A percentile compares a stretch with the other conserved stretches of the same genome.
These are phyloP conservation scores for Spathaspora sp. DNA, from an alignment of 1,139 yeast genomes.

Conservation along the genomic window DNA sequence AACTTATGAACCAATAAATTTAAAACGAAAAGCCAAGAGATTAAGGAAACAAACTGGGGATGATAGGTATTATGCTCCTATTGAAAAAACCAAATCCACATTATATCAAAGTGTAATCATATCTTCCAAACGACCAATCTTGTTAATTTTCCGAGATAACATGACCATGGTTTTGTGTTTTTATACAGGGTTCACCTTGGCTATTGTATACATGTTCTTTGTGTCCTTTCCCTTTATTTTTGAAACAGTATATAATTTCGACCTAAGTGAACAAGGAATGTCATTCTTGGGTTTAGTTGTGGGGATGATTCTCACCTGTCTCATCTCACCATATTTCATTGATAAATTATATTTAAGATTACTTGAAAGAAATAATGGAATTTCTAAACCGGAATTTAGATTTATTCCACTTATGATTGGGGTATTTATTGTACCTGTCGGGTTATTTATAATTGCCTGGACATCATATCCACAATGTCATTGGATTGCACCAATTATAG, in stretches of 20 bases:
- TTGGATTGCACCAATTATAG: conserved; percentile 44
- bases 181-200: conserved; percentile 60
- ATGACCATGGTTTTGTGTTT: conserved; percentile 62
- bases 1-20: conserved; percentile 45
- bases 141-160: conserved; percentile 54
- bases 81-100: conserved; percentile 33
- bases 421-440: conserved; percentile 35
- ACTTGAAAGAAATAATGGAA: conserved; percentile 29
- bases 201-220: conserved; percentile 61
- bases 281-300: conserved; percentile 52
- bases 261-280: conserved; percentile 39
- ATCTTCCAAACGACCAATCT: conserved; percentile 54
- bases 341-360: conserved; percentile 23
- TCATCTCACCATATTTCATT: conserved; percentile 21
- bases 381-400: conserved; percentile 35
- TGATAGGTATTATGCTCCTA: conserved; percentile 43
- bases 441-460: conserved; percentile 43
- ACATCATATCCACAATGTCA: conserved; percentile 35
- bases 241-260: conserved; percentile 44
- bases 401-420: conserved; percentile 39
- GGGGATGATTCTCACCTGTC: conserved; percentile 41
- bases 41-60: conserved; percentile 46
- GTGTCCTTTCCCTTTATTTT: conserved; percentile 63
- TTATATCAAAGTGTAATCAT: conserved; percentile 30
- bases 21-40: conserved; percentile 46